Evolutionary conservation across 1,139 yeast genomes (phyloP).

Genomic region (Pichia inconspicua): DNA sequence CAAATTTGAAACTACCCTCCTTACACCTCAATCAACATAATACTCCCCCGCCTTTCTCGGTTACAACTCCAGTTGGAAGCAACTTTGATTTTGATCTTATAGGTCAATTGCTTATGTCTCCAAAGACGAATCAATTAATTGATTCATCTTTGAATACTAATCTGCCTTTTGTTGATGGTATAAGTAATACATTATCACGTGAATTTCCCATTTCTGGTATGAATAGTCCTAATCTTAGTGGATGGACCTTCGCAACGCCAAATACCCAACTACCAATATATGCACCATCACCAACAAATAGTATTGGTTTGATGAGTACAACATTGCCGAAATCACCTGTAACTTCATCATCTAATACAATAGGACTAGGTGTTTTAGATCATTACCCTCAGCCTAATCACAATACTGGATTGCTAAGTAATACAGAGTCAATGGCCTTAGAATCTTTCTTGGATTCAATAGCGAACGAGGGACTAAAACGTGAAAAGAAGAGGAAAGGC

Average conservation of each 20-base stretch:
- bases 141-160: background rate
- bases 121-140: conserved; percentile 1
- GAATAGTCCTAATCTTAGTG: background rate
- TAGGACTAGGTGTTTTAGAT: background rate
- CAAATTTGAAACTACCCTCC: background rate
- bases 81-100: conserved; percentile 10
- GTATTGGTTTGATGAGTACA: background rate
- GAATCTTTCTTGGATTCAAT: conserved; percentile 35
- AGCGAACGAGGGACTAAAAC: conserved; percentile 22
- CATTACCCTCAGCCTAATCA: background rate
- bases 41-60: background rate
- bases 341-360: background rate
- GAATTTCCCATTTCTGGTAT: background rate
- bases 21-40: background rate
- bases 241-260: background rate
- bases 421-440: conserved; percentile 31
- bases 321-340: background rate
- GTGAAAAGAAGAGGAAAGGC: background rate
- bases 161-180: background rate
- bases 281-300: background rate
- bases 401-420: conserved; percentile 21
- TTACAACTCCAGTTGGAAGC: background rate
- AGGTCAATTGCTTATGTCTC: conserved; percentile 12
- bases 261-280: background rate
- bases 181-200: background rate